Base-by-base conservation (phyloP, 768 basidiomycete species). In the Boletus pseudo-olivaceus region DNA sequence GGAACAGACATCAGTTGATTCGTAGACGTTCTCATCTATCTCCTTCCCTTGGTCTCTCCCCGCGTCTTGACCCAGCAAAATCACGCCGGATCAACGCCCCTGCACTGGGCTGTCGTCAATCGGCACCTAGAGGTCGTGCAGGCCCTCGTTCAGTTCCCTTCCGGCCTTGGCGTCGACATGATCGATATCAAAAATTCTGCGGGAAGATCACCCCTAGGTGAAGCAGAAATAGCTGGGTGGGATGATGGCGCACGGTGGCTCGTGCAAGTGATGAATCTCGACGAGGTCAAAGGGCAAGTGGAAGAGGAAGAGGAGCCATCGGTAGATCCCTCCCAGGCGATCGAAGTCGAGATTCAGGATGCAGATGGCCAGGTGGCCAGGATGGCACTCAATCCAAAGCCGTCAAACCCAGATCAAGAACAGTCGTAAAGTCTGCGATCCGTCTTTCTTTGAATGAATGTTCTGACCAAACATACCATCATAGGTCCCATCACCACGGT, bases 31-130 rank as follows among this genome's bases (percentile, higher is more conserved):
- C 79, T 97, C 42, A 76, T 85, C 44, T 85, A 83, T 62, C 77
- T 98, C 14, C 78, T 96, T 4, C 80, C 90, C 2, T 67, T 83
- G 50, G 62, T 81, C 17, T 70, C 77, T 3, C 67, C 34, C 7
- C 35, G 2, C 35, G 7, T 19, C 4, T 19, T 38, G n/a, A 14
- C 8, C 26, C 35, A 6, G 11, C 35, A 48, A 27, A 48, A 97
- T 65, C 68, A 68, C 29, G 78, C 89, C 0, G 78, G 83, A 48
- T 95, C 94, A 26, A 95, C 90, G 3, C 80, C 95, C 7, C 72
- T 97, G 7, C 95, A 98, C 65, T 97, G 94, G 94, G 93, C 94
- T 0, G 83, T 89, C 3, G 69, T 93, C 38, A 98, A 97, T 68
- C 75, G 79, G 3, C 94, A 95, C 61, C 80, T 96, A 4, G 66